A percentile compares a stretch with the other conserved stretches of the same genome.
Evolutionary conservation across 2,329 filamentous ascomycete genomes (phyloP).

Genomic region (Elsinoe necatrix): DNA sequence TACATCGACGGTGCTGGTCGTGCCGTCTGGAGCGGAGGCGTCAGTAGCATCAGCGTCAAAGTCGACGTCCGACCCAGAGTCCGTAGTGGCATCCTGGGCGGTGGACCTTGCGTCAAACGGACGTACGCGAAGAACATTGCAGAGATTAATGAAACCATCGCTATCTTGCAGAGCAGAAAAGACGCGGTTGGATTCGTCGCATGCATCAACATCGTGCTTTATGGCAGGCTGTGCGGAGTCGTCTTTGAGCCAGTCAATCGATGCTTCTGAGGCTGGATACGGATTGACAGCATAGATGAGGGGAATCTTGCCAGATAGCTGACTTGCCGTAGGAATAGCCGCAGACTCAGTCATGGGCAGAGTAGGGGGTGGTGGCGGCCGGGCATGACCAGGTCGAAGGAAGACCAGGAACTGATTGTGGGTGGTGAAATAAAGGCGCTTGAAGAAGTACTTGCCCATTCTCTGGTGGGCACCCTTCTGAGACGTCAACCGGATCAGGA

Average conservation of each 20-base stretch:
- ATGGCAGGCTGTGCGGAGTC: conserved; percentile 36
- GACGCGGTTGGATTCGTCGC: conserved; percentile 51
- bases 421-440: conserved; percentile 56
- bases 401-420: conserved; percentile 58
- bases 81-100: conserved; percentile 45
- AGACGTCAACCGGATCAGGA: conserved; percentile 56
- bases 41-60: conserved; percentile 47
- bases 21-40: conserved; percentile 44
- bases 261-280: conserved; percentile 44
- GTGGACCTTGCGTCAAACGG: conserved; percentile 45
- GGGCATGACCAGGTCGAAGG: conserved; percentile 50
- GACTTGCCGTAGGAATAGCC: conserved; percentile 45
- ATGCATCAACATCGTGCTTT: conserved; percentile 51
- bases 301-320: conserved; percentile 50
- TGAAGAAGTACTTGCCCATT: conserved; percentile 54
- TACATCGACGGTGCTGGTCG: conserved; percentile 46
- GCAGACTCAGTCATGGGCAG: conserved; percentile 37
- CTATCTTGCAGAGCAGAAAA: conserved; percentile 49
- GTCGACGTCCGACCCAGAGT: conserved; percentile 36
- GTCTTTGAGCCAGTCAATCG: conserved; percentile 49
- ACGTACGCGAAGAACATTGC: conserved; percentile 50
- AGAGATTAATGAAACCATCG: conserved; percentile 58
- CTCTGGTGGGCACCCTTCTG: conserved; percentile 52
- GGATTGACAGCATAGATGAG: conserved; percentile 55
- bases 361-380: conserved; percentile 49